Percentiles rank a stretch among this genome's conserved stretches.
These are phyloP conservation scores for Osmanthus fragrans DNA, from an alignment of 257 asterid genomes.

Conservation along the genomic window DNA sequence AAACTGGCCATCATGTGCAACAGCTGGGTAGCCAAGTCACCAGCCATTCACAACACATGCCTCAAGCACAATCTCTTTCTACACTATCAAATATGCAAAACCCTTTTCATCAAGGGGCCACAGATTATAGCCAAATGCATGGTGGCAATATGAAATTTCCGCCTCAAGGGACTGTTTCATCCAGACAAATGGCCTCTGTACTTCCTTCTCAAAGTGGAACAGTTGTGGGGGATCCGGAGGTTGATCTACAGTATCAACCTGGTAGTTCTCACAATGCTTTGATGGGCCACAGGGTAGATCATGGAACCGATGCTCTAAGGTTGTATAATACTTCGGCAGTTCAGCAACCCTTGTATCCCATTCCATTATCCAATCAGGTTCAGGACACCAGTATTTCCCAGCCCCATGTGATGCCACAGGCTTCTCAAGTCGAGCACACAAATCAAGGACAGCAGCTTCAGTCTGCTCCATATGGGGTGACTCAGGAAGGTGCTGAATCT, in stretches of 20 bases:
- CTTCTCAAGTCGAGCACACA: conserved; percentile 40
- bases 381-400: conserved; percentile 43
- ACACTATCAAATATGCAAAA: conserved; percentile 33
- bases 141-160: conserved; percentile 39
- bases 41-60: conserved; percentile 45
- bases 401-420: conserved; percentile 46
- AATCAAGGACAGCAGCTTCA: conserved; percentile 61
- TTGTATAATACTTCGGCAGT: conserved; percentile 47
- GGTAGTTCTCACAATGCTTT: conserved; percentile 43
- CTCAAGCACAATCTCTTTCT: conserved; percentile 50
- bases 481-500: conserved; percentile 62
- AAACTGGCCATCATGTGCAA: conserved; percentile 43
- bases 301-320: conserved; percentile 52
- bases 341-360: conserved; percentile 58
- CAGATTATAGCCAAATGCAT: conserved; percentile 46
- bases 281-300: conserved; percentile 45
- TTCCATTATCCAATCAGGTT: conserved; percentile 46
- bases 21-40: conserved; percentile 49
- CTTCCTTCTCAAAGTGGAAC: conserved; percentile 50
- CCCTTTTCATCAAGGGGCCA: conserved; percentile 43
- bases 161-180: conserved; percentile 42
- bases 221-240: conserved; percentile 38
- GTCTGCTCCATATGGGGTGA: conserved; percentile 50
- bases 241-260: conserved; percentile 54
- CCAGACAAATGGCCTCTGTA: conserved; percentile 41